phyloP scores from a whole-genome alignment of 768 basidiomycete species.

The Dacryopinax primogenitus region DNA sequence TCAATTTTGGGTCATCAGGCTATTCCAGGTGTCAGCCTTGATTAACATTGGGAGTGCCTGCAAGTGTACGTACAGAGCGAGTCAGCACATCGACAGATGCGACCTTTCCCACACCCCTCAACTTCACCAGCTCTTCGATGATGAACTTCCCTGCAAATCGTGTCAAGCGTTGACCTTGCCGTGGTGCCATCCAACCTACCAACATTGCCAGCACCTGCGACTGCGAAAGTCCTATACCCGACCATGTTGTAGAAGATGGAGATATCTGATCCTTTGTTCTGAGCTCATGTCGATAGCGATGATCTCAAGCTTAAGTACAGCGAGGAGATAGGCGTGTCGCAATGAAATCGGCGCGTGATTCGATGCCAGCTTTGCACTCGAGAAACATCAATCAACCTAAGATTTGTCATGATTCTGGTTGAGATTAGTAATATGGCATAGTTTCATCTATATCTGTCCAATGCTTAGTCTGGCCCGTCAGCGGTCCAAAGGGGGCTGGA shows the following conservation, averaged over 20 bases:
- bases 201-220: slow-evolving; percentile 14
- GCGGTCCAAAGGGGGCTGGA: background rate
- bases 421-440: too few species aligned
- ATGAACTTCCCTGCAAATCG: background rate
- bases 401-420: too few species aligned
- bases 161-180: background rate
- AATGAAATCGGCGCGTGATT: background rate
- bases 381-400: too few species aligned
- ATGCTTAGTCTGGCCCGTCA: background rate
- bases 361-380: background rate
- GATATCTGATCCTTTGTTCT: background rate
- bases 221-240: slow-evolving; percentile 10
- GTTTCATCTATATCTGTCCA: too few species aligned
- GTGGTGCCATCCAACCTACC: background rate
- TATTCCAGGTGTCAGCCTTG: background rate
- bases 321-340: background rate
- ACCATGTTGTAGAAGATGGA: background rate
- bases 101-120: background rate
- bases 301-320: background rate
- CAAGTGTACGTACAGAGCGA: background rate
- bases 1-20: slow-evolving; percentile 1
- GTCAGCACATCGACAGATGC: slow-evolving; percentile 1
- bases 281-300: background rate
- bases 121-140: slow-evolving; percentile 13
- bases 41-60: background rate